Base-by-base conservation (phyloP, 257 asterid genomes). In the Henckelia pumila region DNA sequence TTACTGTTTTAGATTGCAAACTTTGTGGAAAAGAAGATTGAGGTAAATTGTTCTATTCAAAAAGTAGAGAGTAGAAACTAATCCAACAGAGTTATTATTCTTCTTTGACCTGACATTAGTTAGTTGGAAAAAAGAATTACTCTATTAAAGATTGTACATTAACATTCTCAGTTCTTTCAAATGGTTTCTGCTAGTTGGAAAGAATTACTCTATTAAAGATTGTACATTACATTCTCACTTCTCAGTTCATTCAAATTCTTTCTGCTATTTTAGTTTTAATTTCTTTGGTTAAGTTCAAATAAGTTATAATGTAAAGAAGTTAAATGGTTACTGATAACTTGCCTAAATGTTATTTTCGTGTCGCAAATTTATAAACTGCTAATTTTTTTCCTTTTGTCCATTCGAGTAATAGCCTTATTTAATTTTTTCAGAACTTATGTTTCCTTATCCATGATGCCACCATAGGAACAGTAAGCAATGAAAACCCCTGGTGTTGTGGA, bases 81-180 rank as follows among this genome's bases (percentile, higher is more conserved):
- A 29, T 20, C 29, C 49, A 30, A 20, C 21, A 14, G 7, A 4
- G 26, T 53, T 68, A 49, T 57, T 32, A 40, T 20, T 52, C 26
- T 21, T 22, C 59, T 37, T 65, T 44, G 14, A 17, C 13, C 23
- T 23, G 22, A n/a, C n/a, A n/a, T n/a, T 29, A 35, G 24, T 28
- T 35, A 22, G 61, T 32, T 61, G 73, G 24, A 60, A 52, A 59
- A 20, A 47, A 47, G 30, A 28, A 28, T 47, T 47, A 47, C 55
- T 47, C 20, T 4, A 1, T 47, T 17, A 14, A 47, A 5, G 21
- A 16, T 47, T 47, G 8, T 47, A 47, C 7, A 6, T 33, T 28
- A 28, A 40, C 1, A 28, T 28, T 28, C 5, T 28, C 47, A 33
- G 11, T 64, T 73, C 44, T 21, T 25, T 25, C 65, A 37, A 56